Evolutionary conservation across 2,329 filamentous ascomycete species (phyloP), one percentile per base, ranked within the genome.

Genomic region (Monosporascus sp.): DNA sequence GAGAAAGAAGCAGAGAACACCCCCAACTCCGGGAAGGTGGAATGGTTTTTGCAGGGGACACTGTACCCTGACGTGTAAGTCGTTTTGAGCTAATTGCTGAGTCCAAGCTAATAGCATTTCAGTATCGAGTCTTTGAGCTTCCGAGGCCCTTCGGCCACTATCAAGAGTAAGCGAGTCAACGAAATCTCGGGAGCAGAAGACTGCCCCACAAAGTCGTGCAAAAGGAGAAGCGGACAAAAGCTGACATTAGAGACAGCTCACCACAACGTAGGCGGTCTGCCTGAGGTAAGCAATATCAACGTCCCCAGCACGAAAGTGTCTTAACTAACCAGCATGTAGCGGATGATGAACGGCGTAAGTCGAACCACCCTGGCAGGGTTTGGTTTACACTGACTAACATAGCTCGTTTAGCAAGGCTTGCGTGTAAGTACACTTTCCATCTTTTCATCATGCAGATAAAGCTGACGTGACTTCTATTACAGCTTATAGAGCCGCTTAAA

Each of bases 31-130:
- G 89, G 88, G 36, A 85, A 87, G 63, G 87, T 97, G 39, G 83
- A 90, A 62, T 97, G 83, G 80, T 88, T 97, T 65, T 78, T 97
- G 9, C 92, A 97, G 72, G 90, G 91, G 18, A 94, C 89, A 8
- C 77, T 94, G 24, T 93, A 90, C 70, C 62, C 66, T n/a, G 68
- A 70, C 51, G 62, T 70, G 51, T 51, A 50, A 18, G 38, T 20
- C 9, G 41, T 20, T 44, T 17, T 44, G 41, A 44, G 41, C 41
- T 44, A 44, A 47, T 37, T 24, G 34, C 15, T 49, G 47, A 51
- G 36, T 36, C 20, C 18, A 49, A 22, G 24, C 41, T 22, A 34
- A 59, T 51, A 51, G 48, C 54, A 70, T 57, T 64, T 69, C 38
- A 79, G 44, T 17, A 66, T 83, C 49, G 79, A 82, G 65, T 74